These are phyloP conservation scores for Pleurotus djamor DNA, from an alignment of 768 basidiomycete genomes.

Conservation along the genomic window DNA sequence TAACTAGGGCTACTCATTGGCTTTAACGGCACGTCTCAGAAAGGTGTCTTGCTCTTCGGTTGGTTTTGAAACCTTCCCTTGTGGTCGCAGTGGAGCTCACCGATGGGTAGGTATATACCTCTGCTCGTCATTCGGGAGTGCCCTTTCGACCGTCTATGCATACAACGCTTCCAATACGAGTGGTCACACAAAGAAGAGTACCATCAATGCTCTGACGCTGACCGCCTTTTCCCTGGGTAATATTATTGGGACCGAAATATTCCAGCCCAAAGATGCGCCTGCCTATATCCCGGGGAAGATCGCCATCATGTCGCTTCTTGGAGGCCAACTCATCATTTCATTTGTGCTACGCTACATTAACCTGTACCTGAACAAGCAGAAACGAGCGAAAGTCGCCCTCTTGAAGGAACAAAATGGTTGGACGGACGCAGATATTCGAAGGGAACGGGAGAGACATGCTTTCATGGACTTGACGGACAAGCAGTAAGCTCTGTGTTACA, in stretches of 20 bases:
- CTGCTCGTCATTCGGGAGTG: constrained; percentile 54
- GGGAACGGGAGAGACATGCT: constrained; percentile 59
- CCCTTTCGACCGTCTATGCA: constrained; percentile 57
- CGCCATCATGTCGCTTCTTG: constrained; percentile 59
- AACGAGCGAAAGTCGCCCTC: constrained; percentile 35
- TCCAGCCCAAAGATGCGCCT: constrained; percentile 60
- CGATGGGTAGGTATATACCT: constrained; percentile 39
- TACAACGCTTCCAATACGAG: constrained; percentile 65
- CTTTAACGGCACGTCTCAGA: constrained; percentile 42
- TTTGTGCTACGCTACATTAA: constrained; percentile 54
- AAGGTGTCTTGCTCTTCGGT: constrained; percentile 59
- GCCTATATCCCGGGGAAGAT: constrained; percentile 67
- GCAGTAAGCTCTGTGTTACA: constrained; percentile 36
- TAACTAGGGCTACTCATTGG: no score
- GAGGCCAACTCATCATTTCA: constrained; percentile 46
- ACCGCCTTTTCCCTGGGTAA: constrained; percentile 56
- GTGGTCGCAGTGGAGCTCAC: no score
- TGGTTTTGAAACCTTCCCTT: no score
- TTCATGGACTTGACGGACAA: constrained; percentile 66
- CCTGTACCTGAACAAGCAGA: constrained; percentile 48
- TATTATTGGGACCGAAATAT: constrained; percentile 62
- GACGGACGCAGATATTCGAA: constrained; percentile 55
- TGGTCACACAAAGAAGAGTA: constrained; percentile 69
- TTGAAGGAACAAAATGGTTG: constrained; percentile 46
- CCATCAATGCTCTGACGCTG: constrained; percentile 62